phyloP scores from a whole-genome alignment of 148 eudicot species.

The Rhododendron williamsianum region DNA sequence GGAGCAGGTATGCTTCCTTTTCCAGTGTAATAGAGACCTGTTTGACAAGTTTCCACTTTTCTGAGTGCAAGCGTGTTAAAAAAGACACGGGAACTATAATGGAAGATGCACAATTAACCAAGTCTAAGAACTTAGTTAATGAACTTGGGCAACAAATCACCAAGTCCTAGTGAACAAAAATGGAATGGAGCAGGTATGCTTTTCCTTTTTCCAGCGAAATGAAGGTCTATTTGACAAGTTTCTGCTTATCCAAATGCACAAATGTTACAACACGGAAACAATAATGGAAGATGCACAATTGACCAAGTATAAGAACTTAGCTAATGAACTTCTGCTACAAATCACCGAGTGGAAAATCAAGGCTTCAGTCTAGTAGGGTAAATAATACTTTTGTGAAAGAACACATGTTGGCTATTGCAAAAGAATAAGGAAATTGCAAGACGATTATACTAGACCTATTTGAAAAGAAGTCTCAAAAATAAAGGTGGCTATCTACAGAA shows the following conservation, averaged over 20 bases:
- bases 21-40: neutral
- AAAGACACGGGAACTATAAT: neutral
- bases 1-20: slow-evolving; percentile 33
- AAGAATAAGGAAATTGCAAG: neutral
- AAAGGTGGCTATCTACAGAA: neutral
- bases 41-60: neutral
- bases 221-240: neutral
- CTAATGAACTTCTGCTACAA: neutral
- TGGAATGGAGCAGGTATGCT: slow-evolving; percentile 39
- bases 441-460: neutral
- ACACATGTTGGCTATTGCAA: neutral
- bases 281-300: neutral
- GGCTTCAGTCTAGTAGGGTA: neutral
- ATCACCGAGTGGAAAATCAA: neutral
- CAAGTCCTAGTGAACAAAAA: slow-evolving; percentile 14
- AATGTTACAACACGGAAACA: neutral
- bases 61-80: neutral
- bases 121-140: neutral
- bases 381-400: neutral
- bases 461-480: neutral
- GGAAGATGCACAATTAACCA: neutral
- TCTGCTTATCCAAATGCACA: neutral
- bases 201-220: neutral
- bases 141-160: neutral
- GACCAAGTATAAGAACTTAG: neutral